phyloP scores from a whole-genome alignment of 2,329 filamentous ascomycete species.

The Colletotrichum sp. region DNA sequence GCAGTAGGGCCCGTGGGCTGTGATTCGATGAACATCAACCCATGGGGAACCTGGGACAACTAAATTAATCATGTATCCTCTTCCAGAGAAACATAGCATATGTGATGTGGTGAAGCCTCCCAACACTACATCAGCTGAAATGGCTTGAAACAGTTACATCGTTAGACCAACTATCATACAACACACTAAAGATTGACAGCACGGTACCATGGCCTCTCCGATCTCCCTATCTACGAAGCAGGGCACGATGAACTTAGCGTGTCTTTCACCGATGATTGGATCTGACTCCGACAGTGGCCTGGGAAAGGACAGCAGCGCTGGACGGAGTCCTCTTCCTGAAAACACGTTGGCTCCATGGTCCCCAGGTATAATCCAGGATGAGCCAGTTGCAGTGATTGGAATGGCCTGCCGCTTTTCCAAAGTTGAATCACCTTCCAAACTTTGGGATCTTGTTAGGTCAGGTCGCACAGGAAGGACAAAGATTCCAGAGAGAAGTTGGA shows the following conservation, averaged over 20 bases:
- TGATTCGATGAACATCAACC: not conserved
- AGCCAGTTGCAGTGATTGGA: not conserved
- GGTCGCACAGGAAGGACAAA: not conserved
- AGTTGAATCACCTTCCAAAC: not conserved
- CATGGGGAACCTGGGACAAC: not conserved
- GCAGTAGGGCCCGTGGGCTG: not conserved
- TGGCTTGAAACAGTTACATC: not conserved
- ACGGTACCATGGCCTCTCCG: not conserved
- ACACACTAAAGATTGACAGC: not conserved
- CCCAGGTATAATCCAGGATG: not conserved
- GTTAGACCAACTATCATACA: not conserved
- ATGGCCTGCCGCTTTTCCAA: not conserved
- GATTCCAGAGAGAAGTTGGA: not conserved
- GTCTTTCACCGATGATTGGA: not conserved
- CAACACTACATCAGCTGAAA: not conserved
- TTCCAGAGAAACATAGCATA: not conserved
- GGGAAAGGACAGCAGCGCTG: not conserved
- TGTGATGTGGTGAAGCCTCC: not conserved
- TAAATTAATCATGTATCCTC: not conserved
- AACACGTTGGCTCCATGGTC: not conserved
- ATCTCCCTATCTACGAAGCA: not conserved
- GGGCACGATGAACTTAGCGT: not conserved
- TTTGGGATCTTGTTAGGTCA: not conserved
- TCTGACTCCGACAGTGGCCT: not conserved
- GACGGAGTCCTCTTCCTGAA: not conserved